Percentiles rank a stretch among this genome's conserved stretches.
Conservation (phyloP, 2,329 filamentous ascomycete species). For the Rutstroemia sp. region DNA sequence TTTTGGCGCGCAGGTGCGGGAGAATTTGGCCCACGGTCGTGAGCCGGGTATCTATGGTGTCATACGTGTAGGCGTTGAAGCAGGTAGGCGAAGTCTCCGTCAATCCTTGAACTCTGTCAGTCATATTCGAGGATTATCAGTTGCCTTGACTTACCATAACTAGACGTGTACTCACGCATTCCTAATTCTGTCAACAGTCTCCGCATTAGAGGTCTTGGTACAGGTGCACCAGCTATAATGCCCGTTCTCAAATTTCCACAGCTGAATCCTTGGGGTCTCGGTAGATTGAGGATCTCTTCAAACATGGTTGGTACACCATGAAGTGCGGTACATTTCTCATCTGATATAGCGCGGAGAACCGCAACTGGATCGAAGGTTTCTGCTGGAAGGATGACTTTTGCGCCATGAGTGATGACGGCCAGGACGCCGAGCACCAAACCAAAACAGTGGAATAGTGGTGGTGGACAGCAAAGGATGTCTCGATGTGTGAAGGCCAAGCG, state of each 20-base stretch:
- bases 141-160: conserved; percentile 28
- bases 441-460: conserved; percentile 78
- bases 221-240: conserved; percentile 72
- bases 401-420: conserved; percentile 36
- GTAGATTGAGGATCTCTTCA: conserved; percentile 15
- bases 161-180: conserved; percentile 55
- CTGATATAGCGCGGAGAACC: conserved; percentile 57
- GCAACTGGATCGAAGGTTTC: conserved; percentile 65
- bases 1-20: conserved; percentile 68
- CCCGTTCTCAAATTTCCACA: conserved; percentile 59
- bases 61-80: conserved; percentile 72
- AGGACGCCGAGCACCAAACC: conserved; percentile 60
- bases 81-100: conserved; percentile 75
- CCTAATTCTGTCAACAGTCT: conserved; percentile 62
- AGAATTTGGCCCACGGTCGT: conserved; percentile 70
- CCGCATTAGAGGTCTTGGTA: conserved; percentile 69
- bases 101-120: conserved; percentile 32
- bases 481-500: conserved; percentile 49
- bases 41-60: conserved; percentile 58
- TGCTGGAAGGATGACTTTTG: conserved; percentile 67
- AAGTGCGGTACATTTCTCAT: conserved; percentile 64
- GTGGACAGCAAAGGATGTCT: conserved; percentile 69
- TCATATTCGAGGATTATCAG: too few relatives aligned
- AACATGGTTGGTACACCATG: conserved; percentile 77
- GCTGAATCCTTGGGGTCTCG: conserved; percentile 2